Base-by-base conservation (phyloP, 306 rosid species). In the Inga leiocalycina region DNA sequence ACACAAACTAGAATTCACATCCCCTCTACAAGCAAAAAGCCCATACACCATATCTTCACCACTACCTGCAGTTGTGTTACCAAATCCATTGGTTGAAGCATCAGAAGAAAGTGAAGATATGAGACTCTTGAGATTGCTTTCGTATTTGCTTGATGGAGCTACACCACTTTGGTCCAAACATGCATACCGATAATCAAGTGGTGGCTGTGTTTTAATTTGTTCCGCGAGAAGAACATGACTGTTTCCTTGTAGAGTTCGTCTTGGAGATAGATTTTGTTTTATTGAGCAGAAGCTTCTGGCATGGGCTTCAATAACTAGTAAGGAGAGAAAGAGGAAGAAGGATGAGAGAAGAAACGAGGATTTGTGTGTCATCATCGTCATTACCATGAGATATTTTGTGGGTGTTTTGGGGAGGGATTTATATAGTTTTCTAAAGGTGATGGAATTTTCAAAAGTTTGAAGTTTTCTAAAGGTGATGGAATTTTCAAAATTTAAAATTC, bases 21-120 rank as follows among this genome's bases (percentile, higher is more conserved):
- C 87, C 0, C 89, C 89, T 3, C 85, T 85, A 34, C 89, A 87
- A 34, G 84, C 69, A 49, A 81, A 87, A 43, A 78, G 89, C 14
- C 87, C 87, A 69, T 81, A 87, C 54, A 84, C 87, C 68, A 6
- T 77, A 17, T 78, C 83, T 56, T 69, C 17, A 39, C 22, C 76
- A 44, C 37, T 13, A 13, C 76, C 76, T 71, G 10, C 35, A 11
- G 19, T 87, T 78, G 54, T 71, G 11, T 81, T 84, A 0, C 87
- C 84, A 74, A 84, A 84, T 43, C 87, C 87, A 81, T 87, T 84
- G 2, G 82, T 59, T 5, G 85, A 80, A 48, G 89, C 65, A 87
- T 87, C 81, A 59, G 81, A 77, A 17, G 87, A 66, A 76, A 87
- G 57, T 27, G 81, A 57, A 68, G 81, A 46, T 2, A 81, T 20